Percentiles rank a stretch among this genome's conserved stretches.
phyloP scores from a whole-genome alignment of 2,329 filamentous ascomycete species.

The Remersonia thermophila region DNA sequence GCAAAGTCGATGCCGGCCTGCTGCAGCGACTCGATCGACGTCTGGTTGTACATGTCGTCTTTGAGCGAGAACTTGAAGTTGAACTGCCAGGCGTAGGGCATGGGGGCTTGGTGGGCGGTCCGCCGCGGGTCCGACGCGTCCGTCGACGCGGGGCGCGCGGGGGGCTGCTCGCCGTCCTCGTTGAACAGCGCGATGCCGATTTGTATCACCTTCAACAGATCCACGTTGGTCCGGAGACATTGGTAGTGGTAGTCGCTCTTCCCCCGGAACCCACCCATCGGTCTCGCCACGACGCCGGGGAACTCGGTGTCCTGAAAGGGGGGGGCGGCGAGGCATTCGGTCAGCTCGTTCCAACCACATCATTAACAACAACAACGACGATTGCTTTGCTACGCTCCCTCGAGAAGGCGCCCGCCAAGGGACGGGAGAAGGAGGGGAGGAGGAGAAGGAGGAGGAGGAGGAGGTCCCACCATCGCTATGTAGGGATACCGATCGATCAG shows the following conservation, averaged over 20 bases:
- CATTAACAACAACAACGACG: background rate
- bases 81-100: constrained; percentile 95
- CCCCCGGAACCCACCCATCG: constrained; percentile 85
- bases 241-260: constrained; percentile 99
- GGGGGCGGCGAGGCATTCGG: background rate
- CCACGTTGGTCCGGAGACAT: constrained; percentile 91
- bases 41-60: constrained; percentile 94
- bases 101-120: constrained; percentile 34
- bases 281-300: constrained; percentile 89
- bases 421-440: too few species aligned
- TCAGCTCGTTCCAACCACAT: constrained; percentile 1
- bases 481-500: constrained; percentile 87
- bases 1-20: constrained; percentile 88
- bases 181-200: constrained; percentile 91
- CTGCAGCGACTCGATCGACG: constrained; percentile 82
- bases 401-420: too few species aligned
- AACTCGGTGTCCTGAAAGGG: constrained; percentile 79
- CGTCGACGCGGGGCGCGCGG: constrained; percentile 46
- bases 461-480: constrained; percentile 95
- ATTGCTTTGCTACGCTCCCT: constrained; percentile 1
- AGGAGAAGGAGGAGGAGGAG: background rate
- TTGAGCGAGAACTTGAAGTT: constrained; percentile 95
- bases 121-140: constrained; percentile 31
- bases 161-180: constrained; percentile 75
- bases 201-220: constrained; percentile 94